Base-by-base conservation (phyloP, 208 protist genomes). In the Wallacemonas rigidus region DNA sequence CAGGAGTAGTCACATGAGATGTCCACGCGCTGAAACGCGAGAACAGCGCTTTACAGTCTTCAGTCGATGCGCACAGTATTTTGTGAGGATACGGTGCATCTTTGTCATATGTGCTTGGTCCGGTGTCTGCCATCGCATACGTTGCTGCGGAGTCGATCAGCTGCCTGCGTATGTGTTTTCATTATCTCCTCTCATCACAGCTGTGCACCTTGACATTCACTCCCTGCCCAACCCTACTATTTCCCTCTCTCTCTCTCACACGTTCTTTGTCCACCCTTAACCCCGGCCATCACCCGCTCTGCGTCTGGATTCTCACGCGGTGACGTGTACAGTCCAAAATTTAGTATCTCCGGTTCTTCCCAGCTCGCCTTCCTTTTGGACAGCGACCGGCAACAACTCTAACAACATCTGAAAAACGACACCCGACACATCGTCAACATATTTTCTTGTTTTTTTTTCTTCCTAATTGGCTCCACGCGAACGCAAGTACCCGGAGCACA, bases 201-300 rank as follows among this genome's bases (percentile, higher is more conserved):
- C 51, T 26, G 26, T 26, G 26, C 35, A 38, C 57, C 41, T 72
- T 26, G n/a, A 15, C 9, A 55, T 9, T n/a, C 44, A 26, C 0
- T 17, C 26, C 36, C n/a, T 36, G 9, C 0, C 15, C 44, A 41
- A n/a, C 57, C 57, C 38, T 15, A 12, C 57, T 56, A 0, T 76
- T 26, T 76, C 45, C 15, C 3, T 73, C 47, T 57, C 57, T 48
- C 56, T 44, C 61, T 45, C 53, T 1, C 45, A 14, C 12, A 50
- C 58, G 44, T 53, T 54, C 26, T 38, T 12, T 48, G 6, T 64
- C 5, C 26, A 48, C 58, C 26, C 6, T 35, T n/a, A 47, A 44
- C 17, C 54, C 54, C 8, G 15, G 8, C 15, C 26, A 26, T 26
- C 26, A 26, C 45, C 45, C 45, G 45, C 12, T 50, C 8, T 50